Evolutionary conservation across 83 land plant genomes (phyloP).

Genomic region (Larix sibirica): DNA sequence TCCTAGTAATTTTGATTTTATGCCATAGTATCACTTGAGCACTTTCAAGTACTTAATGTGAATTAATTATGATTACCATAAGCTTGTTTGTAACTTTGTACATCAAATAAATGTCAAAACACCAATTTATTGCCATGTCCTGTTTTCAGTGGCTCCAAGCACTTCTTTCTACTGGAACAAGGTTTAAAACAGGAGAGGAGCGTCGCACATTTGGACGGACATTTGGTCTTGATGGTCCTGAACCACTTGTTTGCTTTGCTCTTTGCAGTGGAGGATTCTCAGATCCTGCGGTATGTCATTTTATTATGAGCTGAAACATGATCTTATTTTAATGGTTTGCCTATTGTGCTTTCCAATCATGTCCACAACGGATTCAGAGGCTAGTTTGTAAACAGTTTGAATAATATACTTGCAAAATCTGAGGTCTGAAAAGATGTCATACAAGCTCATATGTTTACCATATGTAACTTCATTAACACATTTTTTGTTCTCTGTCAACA

Average conservation of each 20-base stretch:
- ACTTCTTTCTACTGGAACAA: slow-evolving; percentile 71
- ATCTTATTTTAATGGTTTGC: slow-evolving; percentile 5
- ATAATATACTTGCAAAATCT: not conserved
- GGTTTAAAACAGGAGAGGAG: slow-evolving; percentile 81
- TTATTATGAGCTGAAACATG: not conserved
- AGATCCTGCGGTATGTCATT: slow-evolving; percentile 79
- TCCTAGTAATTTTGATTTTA: not conserved
- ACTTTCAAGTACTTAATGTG: not conserved
- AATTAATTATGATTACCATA: not conserved
- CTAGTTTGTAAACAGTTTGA: too few relatives aligned
- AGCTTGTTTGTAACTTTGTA: not conserved
- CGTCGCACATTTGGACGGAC: slow-evolving; percentile 55
- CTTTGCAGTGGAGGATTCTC: slow-evolving; percentile 92
- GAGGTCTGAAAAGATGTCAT: not conserved
- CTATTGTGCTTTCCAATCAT: not conserved
- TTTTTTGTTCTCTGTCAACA: not conserved
- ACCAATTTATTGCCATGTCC: not conserved
- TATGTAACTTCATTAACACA: not conserved
- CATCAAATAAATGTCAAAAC: not conserved
- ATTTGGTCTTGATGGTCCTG: slow-evolving; percentile 52
- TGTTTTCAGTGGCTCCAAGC: slow-evolving; percentile 79
- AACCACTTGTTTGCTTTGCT: slow-evolving; percentile 90
- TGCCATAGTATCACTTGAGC: not conserved
- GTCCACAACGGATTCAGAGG: not conserved
- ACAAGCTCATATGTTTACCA: not conserved